A percentile compares a stretch with the other conserved stretches of the same genome.
Conservation (phyloP, 768 basidiomycete genomes). For the Porphyrellus cyaneotinctus region DNA sequence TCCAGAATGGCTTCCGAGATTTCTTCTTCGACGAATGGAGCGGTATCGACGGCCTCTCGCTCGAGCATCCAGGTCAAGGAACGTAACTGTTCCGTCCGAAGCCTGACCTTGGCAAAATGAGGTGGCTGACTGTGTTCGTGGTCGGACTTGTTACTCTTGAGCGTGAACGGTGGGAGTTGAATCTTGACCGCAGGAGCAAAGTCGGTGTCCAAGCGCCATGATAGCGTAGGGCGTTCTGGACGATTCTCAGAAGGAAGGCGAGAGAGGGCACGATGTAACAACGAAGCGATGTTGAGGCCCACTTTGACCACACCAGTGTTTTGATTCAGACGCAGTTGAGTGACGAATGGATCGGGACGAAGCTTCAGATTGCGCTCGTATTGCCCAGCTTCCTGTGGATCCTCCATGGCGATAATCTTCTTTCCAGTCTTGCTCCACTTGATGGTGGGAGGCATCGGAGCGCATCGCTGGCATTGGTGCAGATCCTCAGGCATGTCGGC, state of each 20-base stretch:
- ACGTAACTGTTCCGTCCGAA: conserved; percentile 84
- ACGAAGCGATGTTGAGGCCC: conserved; percentile 82
- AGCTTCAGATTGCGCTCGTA: conserved; percentile 87
- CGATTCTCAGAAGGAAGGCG: conserved; percentile 63
- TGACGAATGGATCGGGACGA: conserved; percentile 82
- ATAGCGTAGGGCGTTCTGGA: conserved; percentile 44
- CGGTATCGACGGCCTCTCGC: conserved; percentile 61
- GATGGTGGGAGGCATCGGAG: conserved; percentile 71
- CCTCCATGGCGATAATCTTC: conserved; percentile 67
- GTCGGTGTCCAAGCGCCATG: conserved; percentile 82
- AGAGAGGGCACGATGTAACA: conserved; percentile 81
- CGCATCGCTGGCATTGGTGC: conserved; percentile 71
- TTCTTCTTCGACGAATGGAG: conserved; percentile 89
- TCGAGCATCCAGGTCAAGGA: conserved; percentile 91
- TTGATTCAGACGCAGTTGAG: conserved; percentile 68
- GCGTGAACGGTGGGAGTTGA: conserved; percentile 57
- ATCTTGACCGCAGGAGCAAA: conserved; percentile 63
- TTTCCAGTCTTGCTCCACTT: conserved; percentile 66
- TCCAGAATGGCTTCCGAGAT: conserved; percentile 86
- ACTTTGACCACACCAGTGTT: conserved; percentile 71
- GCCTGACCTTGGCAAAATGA: conserved; percentile 56
- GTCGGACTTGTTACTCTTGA: conserved; percentile 75
- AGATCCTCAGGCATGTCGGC: conserved; percentile 43
- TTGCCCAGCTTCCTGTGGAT: conserved; percentile 79
- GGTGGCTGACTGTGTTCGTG: conserved; percentile 71